These are phyloP conservation scores for Linaria vulgaris DNA, from an alignment of 257 asterid species.

Conservation along the genomic window DNA sequence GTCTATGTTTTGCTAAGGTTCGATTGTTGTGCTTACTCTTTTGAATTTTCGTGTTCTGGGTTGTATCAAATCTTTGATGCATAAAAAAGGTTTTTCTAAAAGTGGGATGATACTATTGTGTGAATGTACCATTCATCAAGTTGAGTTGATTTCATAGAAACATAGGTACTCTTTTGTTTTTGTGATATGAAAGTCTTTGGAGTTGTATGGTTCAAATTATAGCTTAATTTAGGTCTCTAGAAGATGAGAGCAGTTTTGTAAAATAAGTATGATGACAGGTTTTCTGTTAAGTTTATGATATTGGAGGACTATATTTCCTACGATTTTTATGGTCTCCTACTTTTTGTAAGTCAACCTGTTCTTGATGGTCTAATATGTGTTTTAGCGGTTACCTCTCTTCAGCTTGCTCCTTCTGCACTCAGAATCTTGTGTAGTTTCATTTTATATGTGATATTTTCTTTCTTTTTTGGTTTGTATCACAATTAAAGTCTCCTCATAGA, in stretches of 20 bases:
- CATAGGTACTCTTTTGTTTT: too few relatives aligned
- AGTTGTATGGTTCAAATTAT: too few relatives aligned
- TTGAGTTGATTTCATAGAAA: too few relatives aligned
- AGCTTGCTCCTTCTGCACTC: not conserved
- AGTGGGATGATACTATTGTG: too few relatives aligned
- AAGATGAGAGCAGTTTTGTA: too few relatives aligned
- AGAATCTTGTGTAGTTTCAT: not conserved
- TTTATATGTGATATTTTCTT: not conserved
- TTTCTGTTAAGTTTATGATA: too few relatives aligned
- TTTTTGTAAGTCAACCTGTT: not conserved
- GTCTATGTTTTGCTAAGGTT: not conserved
- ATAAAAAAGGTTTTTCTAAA: not conserved
- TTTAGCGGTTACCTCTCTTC: not conserved
- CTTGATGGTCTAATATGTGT: not conserved
- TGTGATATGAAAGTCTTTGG: too few relatives aligned
- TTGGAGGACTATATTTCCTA: not conserved
- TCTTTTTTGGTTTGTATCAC: constrained; percentile 2
- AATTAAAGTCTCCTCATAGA: not conserved
- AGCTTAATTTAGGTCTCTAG: too few relatives aligned
- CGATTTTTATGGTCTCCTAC: not conserved
- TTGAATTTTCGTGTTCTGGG: not conserved
- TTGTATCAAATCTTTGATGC: not conserved
- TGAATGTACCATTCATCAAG: too few relatives aligned
- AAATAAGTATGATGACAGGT: too few relatives aligned
- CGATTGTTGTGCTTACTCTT: not conserved